These are phyloP conservation scores for Metschnikowia koreensis DNA, from an alignment of 805 yeast species.

Conservation along the genomic window DNA sequence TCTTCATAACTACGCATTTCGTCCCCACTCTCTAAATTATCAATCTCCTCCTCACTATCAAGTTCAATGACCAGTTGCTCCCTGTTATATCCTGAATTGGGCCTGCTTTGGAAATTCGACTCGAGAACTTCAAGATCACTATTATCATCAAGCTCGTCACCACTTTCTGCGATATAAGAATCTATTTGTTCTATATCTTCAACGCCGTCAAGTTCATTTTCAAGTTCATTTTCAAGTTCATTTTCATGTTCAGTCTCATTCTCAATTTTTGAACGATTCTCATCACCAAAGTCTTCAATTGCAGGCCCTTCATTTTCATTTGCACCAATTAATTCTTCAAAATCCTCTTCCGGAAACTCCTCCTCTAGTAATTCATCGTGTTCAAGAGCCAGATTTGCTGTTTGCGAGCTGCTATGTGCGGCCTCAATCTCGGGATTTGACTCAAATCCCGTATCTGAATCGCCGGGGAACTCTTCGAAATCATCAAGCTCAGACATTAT, in stretches of 20 bases:
- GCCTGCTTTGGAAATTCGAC: neutral
- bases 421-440: neutral
- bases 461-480: constrained; percentile 6
- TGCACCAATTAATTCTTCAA: constrained; percentile 1
- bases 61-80: constrained; percentile 15
- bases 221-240: neutral
- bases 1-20: neutral
- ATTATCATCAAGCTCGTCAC: constrained; percentile 1
- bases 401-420: neutral
- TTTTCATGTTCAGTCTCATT: neutral
- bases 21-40: constrained; percentile 23
- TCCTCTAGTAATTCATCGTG: neutral
- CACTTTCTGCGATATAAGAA: neutral
- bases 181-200: neutral
- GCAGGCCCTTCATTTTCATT: neutral
- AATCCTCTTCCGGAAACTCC: neutral
- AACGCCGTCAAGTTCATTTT: neutral
- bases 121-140: constrained; percentile 9
- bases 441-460: neutral
- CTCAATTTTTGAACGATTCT: neutral
- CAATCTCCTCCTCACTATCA: constrained; percentile 27
- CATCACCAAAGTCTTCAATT: neutral
- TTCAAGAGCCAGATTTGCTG: neutral
- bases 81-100: neutral
- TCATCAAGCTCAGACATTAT: neutral